Base-by-base conservation (phyloP, 352 stramenopile genomes). In the Albugo laibachii region DNA sequence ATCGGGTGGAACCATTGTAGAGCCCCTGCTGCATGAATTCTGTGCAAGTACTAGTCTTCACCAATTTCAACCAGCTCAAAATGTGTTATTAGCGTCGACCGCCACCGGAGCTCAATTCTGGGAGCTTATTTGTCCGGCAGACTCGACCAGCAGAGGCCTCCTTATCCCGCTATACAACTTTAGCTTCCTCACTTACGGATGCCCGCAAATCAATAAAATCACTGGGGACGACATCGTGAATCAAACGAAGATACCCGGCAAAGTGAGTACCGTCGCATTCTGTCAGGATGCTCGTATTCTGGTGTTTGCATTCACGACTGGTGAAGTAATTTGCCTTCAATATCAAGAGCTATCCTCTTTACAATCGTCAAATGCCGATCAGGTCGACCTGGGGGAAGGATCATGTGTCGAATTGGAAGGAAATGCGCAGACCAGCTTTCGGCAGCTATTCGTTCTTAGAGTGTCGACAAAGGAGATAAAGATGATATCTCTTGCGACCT, bases 101-200 rank as follows among this genome's bases (percentile, higher is more conserved):
- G 50, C 50, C 6, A 71, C 81, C 45, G 68, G 70, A 4, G 65
- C 83, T 16, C 38, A 74, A 4, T 71, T 88, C 35, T 84, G 75
- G 72, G 75, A 83, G 45, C 43, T 68, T 8, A 48, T 66, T 15
- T 45, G 60, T n/a, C 60, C 69, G 14, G 53, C 58, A 0, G 66
- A 88, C 20, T 58, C 52, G 2, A 21, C 59, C 2, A 83, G 75
- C 54, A 72, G 66, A 24, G 75, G 75, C 19, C 57, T 83, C 18
- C 52, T 88, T 18, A 65, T 83, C 55, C 57, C 68, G 10, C 38
- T 82, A 0, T 31, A 31, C 24, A 31, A 31, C 24, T 31, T 31
- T 31, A 31, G 24, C 24, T 31, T 31, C 8, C 8, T 31, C 24
- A 31, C 3, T 8, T 53, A 80, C 50, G 54, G 68, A 11, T 44